These are phyloP conservation scores for Claviceps pusilla DNA, from an alignment of 2,329 filamentous ascomycete species.

Conservation along the genomic window DNA sequence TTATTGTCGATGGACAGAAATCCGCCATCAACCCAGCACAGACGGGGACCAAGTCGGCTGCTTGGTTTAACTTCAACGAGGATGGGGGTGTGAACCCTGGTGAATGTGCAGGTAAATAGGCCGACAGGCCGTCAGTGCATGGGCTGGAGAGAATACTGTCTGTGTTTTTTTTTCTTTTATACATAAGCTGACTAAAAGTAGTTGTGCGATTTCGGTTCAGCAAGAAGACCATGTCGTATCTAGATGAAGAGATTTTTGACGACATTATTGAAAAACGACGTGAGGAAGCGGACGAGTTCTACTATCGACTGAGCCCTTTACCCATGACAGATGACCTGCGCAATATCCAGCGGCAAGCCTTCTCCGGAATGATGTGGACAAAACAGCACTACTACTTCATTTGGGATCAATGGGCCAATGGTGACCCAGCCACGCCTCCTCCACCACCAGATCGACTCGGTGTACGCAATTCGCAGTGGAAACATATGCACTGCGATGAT, in stretches of 20 bases:
- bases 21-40: conserved; percentile 65
- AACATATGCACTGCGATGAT: conserved; percentile 86
- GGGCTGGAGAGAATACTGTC: neutral
- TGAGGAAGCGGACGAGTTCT: conserved; percentile 92
- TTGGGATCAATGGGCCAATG: conserved; percentile 96
- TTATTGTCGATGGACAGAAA: conserved; percentile 71
- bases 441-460: conserved; percentile 67
- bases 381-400: conserved; percentile 96
- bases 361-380: conserved; percentile 96
- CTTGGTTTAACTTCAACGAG: conserved; percentile 87
- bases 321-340: conserved; percentile 87
- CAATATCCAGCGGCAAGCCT: conserved; percentile 88
- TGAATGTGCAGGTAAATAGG: conserved; percentile 65
- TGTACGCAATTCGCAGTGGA: conserved; percentile 81
- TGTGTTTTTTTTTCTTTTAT: neutral
- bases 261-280: conserved; percentile 74
- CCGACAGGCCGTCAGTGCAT: neutral
- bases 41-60: conserved; percentile 74
- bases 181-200: conserved; percentile 9
- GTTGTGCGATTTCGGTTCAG: conserved; percentile 88
- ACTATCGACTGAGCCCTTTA: conserved; percentile 79
- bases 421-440: conserved; percentile 75
- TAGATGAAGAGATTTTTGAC: conserved; percentile 88
- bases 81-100: conserved; percentile 75
- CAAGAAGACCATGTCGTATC: conserved; percentile 56